Base-by-base conservation (phyloP, 768 basidiomycete species). In the Sarcomyxa edulis region DNA sequence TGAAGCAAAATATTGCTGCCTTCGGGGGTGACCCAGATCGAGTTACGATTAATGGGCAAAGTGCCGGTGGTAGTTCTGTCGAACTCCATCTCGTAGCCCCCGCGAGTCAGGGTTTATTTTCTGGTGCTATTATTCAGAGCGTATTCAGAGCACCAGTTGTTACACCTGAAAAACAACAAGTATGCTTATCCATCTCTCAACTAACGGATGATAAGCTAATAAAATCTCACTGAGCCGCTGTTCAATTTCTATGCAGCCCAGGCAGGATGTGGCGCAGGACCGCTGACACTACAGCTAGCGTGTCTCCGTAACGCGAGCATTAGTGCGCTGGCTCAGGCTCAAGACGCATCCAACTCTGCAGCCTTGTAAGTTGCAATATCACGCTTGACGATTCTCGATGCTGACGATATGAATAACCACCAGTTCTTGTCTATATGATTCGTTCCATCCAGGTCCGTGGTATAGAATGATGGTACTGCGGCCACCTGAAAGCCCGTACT, bases 1-100 rank as follows among this genome's bases (percentile, higher is more conserved):
- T 84, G 1, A 68, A 81, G 39, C 53, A 67, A 29, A 65, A 84
- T 49, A 80, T 85, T 41, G 55, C 48, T 19, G 63, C 67, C 11
- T 87, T 84, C 47, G 83, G 83, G 6, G 84, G 84, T 10, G 68
- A 86, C 51, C 71, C 75, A 0, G 35, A 42, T 1, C 67, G 69
- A 47, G 76, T 79, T 5, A 77, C 76, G 0, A 72, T 78, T 51
- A 76, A 76, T 40, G 81, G 81, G 1, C 61, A 84, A 48, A 42
- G 38, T 25, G 43, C 43, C 10, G 43, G 43, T 10, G 21, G 18
- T 7, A 16, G 11, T 6, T 10, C 10, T 18, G 19, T 35, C 16
- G 74, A 75, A 49, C 58, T 83, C n/a, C 76, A 79, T 46, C 61
- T 81, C 28, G 61, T 76, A 4, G 72, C 73, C 2, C 60, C 67